Evolutionary conservation across 805 yeast species (phyloP), one percentile per base, ranked within the genome.

Genomic region (Yarrowia yakushimensis): DNA sequence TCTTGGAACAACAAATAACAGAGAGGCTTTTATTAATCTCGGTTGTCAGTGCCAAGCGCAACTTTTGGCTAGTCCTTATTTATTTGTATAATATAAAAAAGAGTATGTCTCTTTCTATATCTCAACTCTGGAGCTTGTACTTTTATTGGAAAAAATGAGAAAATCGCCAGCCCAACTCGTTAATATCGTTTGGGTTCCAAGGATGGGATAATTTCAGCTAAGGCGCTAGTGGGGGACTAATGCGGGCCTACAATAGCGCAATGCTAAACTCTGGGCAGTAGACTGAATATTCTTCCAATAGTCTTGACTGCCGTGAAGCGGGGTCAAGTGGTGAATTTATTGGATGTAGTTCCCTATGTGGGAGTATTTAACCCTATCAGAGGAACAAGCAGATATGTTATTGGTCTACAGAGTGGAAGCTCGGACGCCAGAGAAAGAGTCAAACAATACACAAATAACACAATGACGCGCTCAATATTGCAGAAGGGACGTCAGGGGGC

Each of bases 21-120:
- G 22, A 43, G 48, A 23, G 48, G 15, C 15, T 25, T 27, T 23
- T 15, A 25, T 25, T 17, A 11, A 45, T 28, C 52, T 28, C 25
- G 52, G 36, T 30, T 27, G 36, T 28, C 33, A n/a, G 23, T 45
- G 34, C 36, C 33, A 45, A 27, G 48, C 17, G 18, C 13, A 33
- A n/a, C 3, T 20, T 28, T 33, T 15, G 55, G 39, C 30, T n/a
- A 48, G 55, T 48, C 41, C 55, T n/a, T 48, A 48, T 48, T 48
- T 48, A 48, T 48, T 48, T 48, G 55, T 48, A 48, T 48, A 48
- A 33, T 48, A 48, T 43, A 20, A 43, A 43, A n/a, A 43, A 31
- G 33, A 43, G 48, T 27, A 25, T 31, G 25, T 43, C 48, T 43
- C 48, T 41, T 22, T 17, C 27, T 20, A 12, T 39, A 34, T 34